These are phyloP conservation scores for Elongisporangium prolatum DNA, from an alignment of 352 stramenopile genomes.

Conservation along the genomic window DNA sequence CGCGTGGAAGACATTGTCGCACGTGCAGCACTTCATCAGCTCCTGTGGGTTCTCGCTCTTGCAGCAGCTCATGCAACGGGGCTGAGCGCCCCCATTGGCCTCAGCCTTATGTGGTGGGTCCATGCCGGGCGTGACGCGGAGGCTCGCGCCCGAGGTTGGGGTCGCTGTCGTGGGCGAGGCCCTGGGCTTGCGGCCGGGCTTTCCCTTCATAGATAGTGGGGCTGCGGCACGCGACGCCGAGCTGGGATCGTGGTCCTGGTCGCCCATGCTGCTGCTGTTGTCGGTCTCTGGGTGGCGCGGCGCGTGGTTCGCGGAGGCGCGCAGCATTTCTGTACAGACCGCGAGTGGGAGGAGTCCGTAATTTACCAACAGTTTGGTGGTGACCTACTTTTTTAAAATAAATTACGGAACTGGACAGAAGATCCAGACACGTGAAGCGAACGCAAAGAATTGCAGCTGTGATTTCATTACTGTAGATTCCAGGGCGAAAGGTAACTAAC, in stretches of 20 bases:
- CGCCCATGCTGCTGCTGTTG: background rate
- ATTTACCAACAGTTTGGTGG: background rate
- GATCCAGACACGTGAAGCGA: background rate
- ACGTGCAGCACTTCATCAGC: slow-evolving; percentile 54
- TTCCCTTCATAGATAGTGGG: background rate
- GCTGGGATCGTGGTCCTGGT: background rate
- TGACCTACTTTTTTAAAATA: background rate
- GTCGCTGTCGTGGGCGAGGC: background rate
- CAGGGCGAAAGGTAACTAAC: background rate
- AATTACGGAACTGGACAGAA: background rate
- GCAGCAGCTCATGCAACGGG: slow-evolving; percentile 12
- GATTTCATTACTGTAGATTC: background rate
- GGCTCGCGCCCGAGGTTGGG: background rate
- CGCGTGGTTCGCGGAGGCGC: background rate
- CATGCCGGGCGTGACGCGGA: background rate
- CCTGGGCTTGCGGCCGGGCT: background rate
- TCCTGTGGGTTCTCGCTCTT: slow-evolving; percentile 8
- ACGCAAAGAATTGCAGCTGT: background rate
- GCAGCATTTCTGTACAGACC: background rate
- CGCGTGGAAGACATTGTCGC: slow-evolving; percentile 49
- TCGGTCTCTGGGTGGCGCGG: background rate
- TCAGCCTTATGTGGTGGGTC: background rate
- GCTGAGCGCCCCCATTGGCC: background rate
- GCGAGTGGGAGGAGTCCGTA: background rate
- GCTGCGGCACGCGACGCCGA: background rate